Evolutionary conservation across 2,329 filamentous ascomycete genomes (phyloP), one percentile per base, ranked within the genome.

Genomic region (Cercospora berteroae): DNA sequence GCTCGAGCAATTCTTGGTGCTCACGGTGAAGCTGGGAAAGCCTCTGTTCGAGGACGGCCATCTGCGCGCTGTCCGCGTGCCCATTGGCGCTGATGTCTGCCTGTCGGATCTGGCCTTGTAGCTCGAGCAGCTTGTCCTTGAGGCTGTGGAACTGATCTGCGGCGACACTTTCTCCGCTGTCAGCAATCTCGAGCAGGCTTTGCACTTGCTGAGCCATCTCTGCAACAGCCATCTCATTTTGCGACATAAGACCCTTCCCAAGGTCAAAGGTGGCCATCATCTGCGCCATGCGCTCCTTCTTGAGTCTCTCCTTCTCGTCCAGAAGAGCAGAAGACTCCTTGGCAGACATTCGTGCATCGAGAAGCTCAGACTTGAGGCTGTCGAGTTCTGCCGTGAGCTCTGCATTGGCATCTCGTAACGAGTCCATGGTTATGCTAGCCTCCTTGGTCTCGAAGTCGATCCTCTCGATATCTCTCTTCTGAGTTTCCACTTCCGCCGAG

Each of bases 201-300:
- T 97, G 93, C 31, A 98, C 84, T 74, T 92, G 90, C 73, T 93
- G 88, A 73, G 98, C 94, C 70, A 93, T 90, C 70, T 91, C 88
- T 67, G 91, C 88, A 67, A 99, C 92, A 60, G 88, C 89, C 70
- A 90, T 87, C 80, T 99, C 95, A 74, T 97, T 97, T 67, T 95
- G 91, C 73, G 93, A 97, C 79, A 98, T 96, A 33, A 96, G 89
- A 66, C 97, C 94, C 59, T 91, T 90, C 55, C 93, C 94, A 36
- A 99, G 87, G 76, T 99, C 94, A 75, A 99, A 98, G 3, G 94
- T 93, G 67, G 95, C 95, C 94, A 99, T 97, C 95, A 99, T 99
- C 86, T 97, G 92, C 52, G 95, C 95, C 95, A 99, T 99, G 81
- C 96, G 95, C 82, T 99, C 95, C 0, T 94, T 93, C 86, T 99